Percentiles rank a stretch among this genome's conserved stretches.
These are phyloP conservation scores for Mesembryanthemum crystallinum DNA, from an alignment of 148 eudicot species.

Conservation along the genomic window DNA sequence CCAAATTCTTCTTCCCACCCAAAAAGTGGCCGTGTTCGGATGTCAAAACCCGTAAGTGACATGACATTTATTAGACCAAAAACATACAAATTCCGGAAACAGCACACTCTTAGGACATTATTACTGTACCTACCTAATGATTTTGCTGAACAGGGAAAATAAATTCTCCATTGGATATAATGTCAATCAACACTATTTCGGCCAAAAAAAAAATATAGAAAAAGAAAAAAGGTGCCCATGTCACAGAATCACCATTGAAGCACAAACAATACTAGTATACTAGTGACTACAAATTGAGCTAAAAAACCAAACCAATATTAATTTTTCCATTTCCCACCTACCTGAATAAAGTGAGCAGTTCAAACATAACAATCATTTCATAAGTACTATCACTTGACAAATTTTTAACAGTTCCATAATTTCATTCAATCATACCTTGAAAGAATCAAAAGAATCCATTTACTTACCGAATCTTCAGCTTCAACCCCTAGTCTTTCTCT, in stretches of 20 bases:
- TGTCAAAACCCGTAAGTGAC: background rate
- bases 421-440: background rate
- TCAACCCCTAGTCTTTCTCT: too few relatives aligned
- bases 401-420: background rate
- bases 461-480: slow-evolving; percentile 12
- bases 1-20: too few relatives aligned
- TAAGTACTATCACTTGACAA: background rate
- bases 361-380: background rate
- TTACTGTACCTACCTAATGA: too few relatives aligned
- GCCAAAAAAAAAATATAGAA: background rate
- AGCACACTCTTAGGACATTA: too few relatives aligned
- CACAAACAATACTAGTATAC: background rate
- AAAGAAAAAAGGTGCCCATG: background rate
- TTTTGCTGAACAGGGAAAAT: too few relatives aligned
- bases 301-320: background rate
- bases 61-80: background rate
- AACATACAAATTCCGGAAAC: background rate
- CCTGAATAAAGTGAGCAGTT: background rate
- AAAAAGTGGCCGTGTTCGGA: too few relatives aligned
- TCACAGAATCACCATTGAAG: background rate
- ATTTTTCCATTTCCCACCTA: background rate
- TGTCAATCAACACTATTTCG: background rate
- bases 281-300: too few relatives aligned
- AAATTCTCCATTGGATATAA: background rate
- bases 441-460: background rate